phyloP scores from a whole-genome alignment of 306 rosid species.

The Vachellia collinsii region DNA sequence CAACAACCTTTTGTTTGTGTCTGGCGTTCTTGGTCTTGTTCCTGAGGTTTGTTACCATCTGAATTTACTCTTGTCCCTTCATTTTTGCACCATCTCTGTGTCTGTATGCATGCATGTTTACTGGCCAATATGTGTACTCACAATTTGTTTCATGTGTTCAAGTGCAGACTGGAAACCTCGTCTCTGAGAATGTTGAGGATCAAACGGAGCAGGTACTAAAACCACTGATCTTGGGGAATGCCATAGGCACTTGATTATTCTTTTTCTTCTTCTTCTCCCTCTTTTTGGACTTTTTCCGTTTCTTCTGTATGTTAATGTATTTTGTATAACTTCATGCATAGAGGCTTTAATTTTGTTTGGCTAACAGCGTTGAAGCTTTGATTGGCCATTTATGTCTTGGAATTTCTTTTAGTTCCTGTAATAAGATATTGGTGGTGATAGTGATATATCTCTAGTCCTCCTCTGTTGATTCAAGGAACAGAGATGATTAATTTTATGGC shows the following conservation, averaged over 20 bases:
- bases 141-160: conserved; percentile 21
- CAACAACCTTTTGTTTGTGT: conserved; percentile 75
- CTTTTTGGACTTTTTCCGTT: neutral
- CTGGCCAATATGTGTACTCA: conserved; percentile 1
- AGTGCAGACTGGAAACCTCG: conserved; percentile 81
- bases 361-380: too few species aligned
- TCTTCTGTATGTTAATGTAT: neutral
- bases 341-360: neutral
- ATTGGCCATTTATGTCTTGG: conserved; percentile 4
- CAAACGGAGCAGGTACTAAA: conserved; percentile 90
- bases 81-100: neutral
- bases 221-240: conserved; percentile 1
- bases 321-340: conserved; percentile 17
- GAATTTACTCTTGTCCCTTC: neutral
- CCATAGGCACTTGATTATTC: neutral
- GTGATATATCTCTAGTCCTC: neutral
- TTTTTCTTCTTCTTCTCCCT: neutral
- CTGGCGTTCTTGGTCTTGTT: conserved; percentile 90
- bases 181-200: conserved; percentile 78
- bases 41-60: conserved; percentile 67
- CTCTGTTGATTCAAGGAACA: neutral
- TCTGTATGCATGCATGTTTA: neutral
- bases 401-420: neutral
- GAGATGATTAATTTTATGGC: neutral
- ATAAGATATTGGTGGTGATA: neutral